Base-by-base conservation (phyloP, 192 early-diverging fungal genomes). In the Entomortierella chlamydospora region DNA sequence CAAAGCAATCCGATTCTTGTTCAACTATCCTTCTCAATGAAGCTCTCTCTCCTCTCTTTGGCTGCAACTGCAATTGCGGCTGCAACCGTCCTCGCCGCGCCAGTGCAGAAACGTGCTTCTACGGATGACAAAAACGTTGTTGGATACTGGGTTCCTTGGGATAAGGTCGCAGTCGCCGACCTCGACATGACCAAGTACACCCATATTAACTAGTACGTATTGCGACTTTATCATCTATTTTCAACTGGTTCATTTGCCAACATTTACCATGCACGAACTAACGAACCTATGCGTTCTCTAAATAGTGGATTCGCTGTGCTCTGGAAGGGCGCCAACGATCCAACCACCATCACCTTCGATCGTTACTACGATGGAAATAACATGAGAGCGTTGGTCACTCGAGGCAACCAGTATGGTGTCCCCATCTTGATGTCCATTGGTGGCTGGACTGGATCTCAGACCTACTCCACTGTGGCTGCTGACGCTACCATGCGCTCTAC, bases 401-500 rank as follows among this genome's bases (percentile, higher is more conserved):
- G 68, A 15, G 76, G 76, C 12, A 70, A 70, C 57, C 57, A 57
- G 11, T 34, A 31, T 15, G 62, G 62, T 13, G 76, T 79, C 17
- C 67, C 61, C 2, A 70, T 94, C 10, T 52, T 90, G 4, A 49
- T 94, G 15, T 86, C 88, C 10, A 82, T 93, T 15, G 91, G 93
- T 47, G 93, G 93, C 15, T 94, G 93, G 93, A 90, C 86, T 30
- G 91, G 93, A 9, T 90, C 91, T 11, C 85, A 91, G 64, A 81
- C 81, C 17, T 86, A 92, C 57, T 89, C 86, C 9, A 57, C 82
- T 0, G 86, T 93, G 51, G 87, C 84, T 52, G 77, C 83, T 18
- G 81, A 73, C 22, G 6, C 73, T 8, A 68, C 73, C 22, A 64
- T 77, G 37, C 85, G 91, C 31, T 84, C 82, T 6, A 70, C 81